These are phyloP conservation scores for Suhomyces choctaworum DNA, from an alignment of 1,139 yeast genomes.

Conservation along the genomic window DNA sequence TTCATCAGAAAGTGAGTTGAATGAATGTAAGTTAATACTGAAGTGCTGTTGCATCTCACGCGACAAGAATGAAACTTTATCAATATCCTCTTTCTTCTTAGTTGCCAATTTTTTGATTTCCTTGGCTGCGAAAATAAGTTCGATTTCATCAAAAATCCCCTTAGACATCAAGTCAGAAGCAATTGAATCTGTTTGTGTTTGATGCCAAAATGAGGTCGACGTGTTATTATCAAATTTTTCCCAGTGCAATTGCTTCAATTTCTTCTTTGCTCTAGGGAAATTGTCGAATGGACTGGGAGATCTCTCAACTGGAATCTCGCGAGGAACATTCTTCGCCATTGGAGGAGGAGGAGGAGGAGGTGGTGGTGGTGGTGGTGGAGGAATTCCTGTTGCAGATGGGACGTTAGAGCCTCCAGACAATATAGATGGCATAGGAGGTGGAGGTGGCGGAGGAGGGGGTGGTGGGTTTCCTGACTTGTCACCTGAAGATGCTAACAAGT, in stretches of 20 bases:
- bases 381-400: neutral
- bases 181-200: constrained; percentile 37
- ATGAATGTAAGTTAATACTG: constrained; percentile 72
- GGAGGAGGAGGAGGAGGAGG: constrained; percentile 26
- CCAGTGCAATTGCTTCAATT: constrained; percentile 82
- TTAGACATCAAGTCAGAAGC: constrained; percentile 62
- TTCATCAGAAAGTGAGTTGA: constrained; percentile 51
- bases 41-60: constrained; percentile 77
- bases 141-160: constrained; percentile 77
- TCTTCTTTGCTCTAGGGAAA: constrained; percentile 74
- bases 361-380: constrained; percentile 27
- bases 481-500: constrained; percentile 11
- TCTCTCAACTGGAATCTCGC: constrained; percentile 12
- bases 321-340: constrained; percentile 11
- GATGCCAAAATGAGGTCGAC: constrained; percentile 66
- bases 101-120: constrained; percentile 62
- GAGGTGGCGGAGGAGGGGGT: constrained; percentile 13
- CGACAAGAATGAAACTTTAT: constrained; percentile 61
- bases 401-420: neutral
- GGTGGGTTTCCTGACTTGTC: constrained; percentile 9
- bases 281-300: constrained; percentile 48
- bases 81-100: constrained; percentile 47
- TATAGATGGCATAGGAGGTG: constrained; percentile 12
- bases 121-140: constrained; percentile 74
- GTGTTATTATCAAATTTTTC: constrained; percentile 65